Conservation (phyloP, 2,329 filamentous ascomycete species). For the Calonectria montana region DNA sequence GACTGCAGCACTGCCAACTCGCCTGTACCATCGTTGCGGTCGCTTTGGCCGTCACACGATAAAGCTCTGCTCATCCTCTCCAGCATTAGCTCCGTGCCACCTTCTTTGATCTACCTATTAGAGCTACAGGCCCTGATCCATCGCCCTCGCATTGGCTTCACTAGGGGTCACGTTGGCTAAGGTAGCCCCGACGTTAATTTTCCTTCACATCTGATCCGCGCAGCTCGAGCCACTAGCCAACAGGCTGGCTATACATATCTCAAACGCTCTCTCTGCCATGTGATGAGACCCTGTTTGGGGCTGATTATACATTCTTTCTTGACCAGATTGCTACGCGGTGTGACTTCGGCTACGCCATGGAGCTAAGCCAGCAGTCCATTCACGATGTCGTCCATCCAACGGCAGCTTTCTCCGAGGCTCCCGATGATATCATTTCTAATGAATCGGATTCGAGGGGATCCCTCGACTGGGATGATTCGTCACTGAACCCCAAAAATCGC, state of each 20-base stretch:
- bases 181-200: slow-evolving; percentile 4
- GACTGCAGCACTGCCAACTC: slow-evolving; percentile 29
- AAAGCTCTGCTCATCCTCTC: slow-evolving; percentile 21
- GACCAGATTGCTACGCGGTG: slow-evolving; percentile 20
- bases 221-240: slow-evolving; percentile 28
- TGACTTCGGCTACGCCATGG: slow-evolving; percentile 54
- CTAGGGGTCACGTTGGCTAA: slow-evolving; percentile 23
- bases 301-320: slow-evolving; percentile 22
- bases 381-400: slow-evolving; percentile 69
- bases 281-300: slow-evolving; percentile 27
- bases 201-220: slow-evolving; percentile 36
- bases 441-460: background rate
- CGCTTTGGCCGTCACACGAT: slow-evolving; percentile 34
- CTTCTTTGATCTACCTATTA: slow-evolving; percentile 9
- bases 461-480: slow-evolving; percentile 58
- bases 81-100: slow-evolving; percentile 24
- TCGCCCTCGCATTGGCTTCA: slow-evolving; percentile 20
- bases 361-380: slow-evolving; percentile 63
- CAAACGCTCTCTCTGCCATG: slow-evolving; percentile 34
- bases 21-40: slow-evolving; percentile 31
- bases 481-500: slow-evolving; percentile 70
- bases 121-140: slow-evolving; percentile 12
- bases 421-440: background rate
- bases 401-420: slow-evolving; percentile 57
- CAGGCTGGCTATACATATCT: slow-evolving; percentile 34